Base-by-base conservation (phyloP, 257 asterid species). In the Lithospermum erythrorhizon region DNA sequence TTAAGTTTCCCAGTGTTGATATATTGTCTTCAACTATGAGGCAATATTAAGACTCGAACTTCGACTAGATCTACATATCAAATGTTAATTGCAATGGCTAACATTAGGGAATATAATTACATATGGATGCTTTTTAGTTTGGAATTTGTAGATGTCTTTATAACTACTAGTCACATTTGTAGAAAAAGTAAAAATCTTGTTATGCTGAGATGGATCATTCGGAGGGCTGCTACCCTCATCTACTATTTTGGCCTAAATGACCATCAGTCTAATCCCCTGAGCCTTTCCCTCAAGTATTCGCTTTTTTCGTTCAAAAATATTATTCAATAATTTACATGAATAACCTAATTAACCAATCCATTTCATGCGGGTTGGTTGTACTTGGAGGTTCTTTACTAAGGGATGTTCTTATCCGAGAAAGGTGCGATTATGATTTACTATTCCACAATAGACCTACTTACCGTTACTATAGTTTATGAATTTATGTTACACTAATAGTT, bases 331-430 rank as follows among this genome's bases (percentile, higher is more conserved):
- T 18, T 41, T 1, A 41, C 15, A 41, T 41, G 16, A 41, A 41
- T 11, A 41, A 9, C 16, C 17, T 6, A 41, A 6, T 11, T 0
- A 35, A 11, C 45, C n/a, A 35, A 41, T 17, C 27, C 37, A 9
- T n/a, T 59, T 19, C 5, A 30, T 72, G 82, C 95, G n/a, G 88
- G 98, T 81, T 91, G 70, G 98, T 96, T 70, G 98, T 91, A 66
- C 76, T 91, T 5, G 98, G 98, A 57, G 96, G 98, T 54, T 91
- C 98, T 59, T 86, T 91, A 73, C 77, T 91, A 68, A n/a, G 98
- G 96, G 58, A 79, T 88, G 45, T 84, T 77, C 77, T 81, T 91
- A 25, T 88, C 96, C 23, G 98, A 91, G 83, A 91, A n/a, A 88
- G 95, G 96, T 91, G 15, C 51, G 20, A 20, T 56, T 23, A 10